Evolutionary conservation across 2,329 filamentous ascomycete genomes (phyloP), one percentile per base, ranked within the genome.

Genomic region (Alternaria sp.): DNA sequence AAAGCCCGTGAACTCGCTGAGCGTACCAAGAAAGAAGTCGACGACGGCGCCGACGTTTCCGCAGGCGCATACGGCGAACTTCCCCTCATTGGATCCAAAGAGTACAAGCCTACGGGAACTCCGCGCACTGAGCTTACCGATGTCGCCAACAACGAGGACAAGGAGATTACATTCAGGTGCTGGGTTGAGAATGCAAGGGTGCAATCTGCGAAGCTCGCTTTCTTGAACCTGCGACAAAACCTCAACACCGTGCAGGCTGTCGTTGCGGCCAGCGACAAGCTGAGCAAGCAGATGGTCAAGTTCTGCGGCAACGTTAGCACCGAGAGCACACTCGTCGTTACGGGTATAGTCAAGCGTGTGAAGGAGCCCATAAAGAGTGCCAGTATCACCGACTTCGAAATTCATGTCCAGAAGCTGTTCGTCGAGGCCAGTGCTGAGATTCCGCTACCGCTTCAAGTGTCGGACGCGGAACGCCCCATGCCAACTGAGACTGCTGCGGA

Each of bases 221-320:
- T 97, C 83, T 82, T 97, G 73, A 93, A 96, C 83, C 86, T 98
- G 72, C 88, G 93, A 80, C 89, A 92, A 79, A 84, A 87, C 63
- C 87, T 89, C 74, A 90, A 91, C 85, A 91, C 90, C 25, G 90
- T 97, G 43, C 94, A 97, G 83, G 93, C 91, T 55, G 90, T 97
- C 40, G 84, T 93, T 15, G 86, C 87, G 17, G 90, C 88, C 52
- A 88, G 81, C 67, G 82, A 82, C 66, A 87, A 74, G 81, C 85
- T 77, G 88, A 93, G 73, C 89, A 90, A 90, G 79, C 93, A 92
- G 81, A 98, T 98, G 95, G 92, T 97, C 78, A 98, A 98, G 83
- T 98, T 92, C 88, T 89, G 91, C 53, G 88, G 88, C 51, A 86
- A 84, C 46, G 82, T 97, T 70, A 91, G 88, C 75, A 85, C 90